Conservation (phyloP, 1,284 basidiomycete species). For the Phellinidium pouzarii region DNA sequence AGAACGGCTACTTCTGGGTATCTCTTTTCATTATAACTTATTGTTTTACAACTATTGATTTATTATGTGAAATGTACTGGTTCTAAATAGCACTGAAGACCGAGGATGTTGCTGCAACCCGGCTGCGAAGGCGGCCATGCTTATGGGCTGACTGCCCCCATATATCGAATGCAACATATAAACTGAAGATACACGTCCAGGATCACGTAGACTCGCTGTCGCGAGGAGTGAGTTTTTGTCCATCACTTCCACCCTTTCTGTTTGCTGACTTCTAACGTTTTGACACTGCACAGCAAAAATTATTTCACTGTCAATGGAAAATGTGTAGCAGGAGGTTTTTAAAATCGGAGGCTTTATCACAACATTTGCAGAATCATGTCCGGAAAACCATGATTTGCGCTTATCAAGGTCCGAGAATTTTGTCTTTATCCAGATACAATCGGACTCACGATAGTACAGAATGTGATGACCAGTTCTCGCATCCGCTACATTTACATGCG, state of each 20-base stretch:
- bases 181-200: constrained; percentile 43
- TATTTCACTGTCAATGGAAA: constrained; percentile 42
- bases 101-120: constrained; percentile 39
- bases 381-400: constrained; percentile 37
- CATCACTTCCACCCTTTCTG: constrained; percentile 2
- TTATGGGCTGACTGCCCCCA: constrained; percentile 53
- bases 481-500: constrained; percentile 30
- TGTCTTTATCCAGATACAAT: not conserved
- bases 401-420: constrained; percentile 35
- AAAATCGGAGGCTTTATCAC: constrained; percentile 27
- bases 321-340: constrained; percentile 35
- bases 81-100: constrained; percentile 32
- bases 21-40: not conserved
- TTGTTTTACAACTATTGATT: not conserved
- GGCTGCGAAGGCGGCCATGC: constrained; percentile 44
- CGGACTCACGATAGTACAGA: constrained; percentile 25
- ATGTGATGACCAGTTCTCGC: constrained; percentile 36
- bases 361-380: constrained; percentile 43
- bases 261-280: constrained; percentile 12
- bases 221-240: constrained; percentile 21
- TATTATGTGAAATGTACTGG: constrained; percentile 7
- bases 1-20: constrained; percentile 3
- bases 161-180: constrained; percentile 45
- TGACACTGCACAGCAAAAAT: constrained; percentile 22
- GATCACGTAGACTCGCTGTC: constrained; percentile 30